Conservation (phyloP, 2,329 filamentous ascomycete genomes). For the Aspergillus transmontanensis region DNA sequence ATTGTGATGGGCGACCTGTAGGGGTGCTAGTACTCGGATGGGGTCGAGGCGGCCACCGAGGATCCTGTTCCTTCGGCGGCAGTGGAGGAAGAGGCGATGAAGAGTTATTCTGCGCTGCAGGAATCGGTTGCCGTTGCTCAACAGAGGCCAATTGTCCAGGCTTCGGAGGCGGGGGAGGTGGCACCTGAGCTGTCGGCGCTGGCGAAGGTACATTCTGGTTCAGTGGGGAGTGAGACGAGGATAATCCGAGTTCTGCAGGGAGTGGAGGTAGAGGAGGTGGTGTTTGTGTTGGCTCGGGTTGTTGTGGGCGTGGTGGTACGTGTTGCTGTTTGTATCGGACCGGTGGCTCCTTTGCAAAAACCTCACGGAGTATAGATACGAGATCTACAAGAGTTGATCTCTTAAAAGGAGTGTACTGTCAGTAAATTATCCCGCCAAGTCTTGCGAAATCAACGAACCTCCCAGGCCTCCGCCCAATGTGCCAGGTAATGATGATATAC, state of each 20-base stretch:
- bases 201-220: slow-evolving; percentile 16
- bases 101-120: slow-evolving; percentile 30
- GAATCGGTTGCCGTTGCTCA: slow-evolving; percentile 20
- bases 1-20: slow-evolving; percentile 23
- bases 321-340: slow-evolving; percentile 70
- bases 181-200: slow-evolving; percentile 21
- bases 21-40: slow-evolving; percentile 14
- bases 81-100: slow-evolving; percentile 42
- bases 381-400: slow-evolving; percentile 85
- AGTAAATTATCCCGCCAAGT: not conserved
- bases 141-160: slow-evolving; percentile 27
- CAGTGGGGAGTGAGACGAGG: slow-evolving; percentile 38
- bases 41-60: slow-evolving; percentile 20
- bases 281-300: slow-evolving; percentile 37
- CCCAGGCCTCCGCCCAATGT: slow-evolving; percentile 85
- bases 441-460: slow-evolving; percentile 63
- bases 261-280: slow-evolving; percentile 73
- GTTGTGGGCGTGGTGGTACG: slow-evolving; percentile 36
- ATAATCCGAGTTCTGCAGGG: slow-evolving; percentile 62
- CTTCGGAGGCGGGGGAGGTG: slow-evolving; percentile 43
- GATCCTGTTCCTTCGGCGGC: slow-evolving; percentile 35
- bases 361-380: slow-evolving; percentile 75
- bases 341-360: slow-evolving; percentile 94
- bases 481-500: slow-evolving; percentile 96
- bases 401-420: slow-evolving; percentile 40